Conservation (phyloP, 441 rosid genomes). For the Manihot esculenta region DNA sequence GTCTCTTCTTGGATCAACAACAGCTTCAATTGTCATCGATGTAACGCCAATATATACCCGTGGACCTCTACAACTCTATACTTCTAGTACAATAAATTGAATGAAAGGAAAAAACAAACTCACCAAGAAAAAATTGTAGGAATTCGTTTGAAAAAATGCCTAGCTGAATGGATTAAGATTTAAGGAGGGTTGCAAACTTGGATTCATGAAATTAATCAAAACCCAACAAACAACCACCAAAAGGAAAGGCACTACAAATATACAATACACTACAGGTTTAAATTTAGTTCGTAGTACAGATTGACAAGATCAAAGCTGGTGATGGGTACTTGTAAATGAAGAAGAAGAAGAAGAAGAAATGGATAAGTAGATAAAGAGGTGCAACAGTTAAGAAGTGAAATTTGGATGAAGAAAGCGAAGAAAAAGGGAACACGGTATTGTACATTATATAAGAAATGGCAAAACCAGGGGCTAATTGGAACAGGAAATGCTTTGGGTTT, state of each 20-base stretch:
- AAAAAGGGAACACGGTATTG: slow-evolving; percentile 3
- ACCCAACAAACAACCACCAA: not conserved
- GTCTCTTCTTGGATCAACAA: slow-evolving; percentile 30
- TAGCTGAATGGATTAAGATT: not conserved
- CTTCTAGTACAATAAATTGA: not conserved
- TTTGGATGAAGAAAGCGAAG: not conserved
- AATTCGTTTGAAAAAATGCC: not conserved
- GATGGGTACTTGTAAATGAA: not conserved
- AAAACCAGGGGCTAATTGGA: slow-evolving; percentile 31
- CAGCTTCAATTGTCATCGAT: slow-evolving; percentile 25
- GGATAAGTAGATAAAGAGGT: not conserved
- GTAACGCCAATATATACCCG: not conserved
- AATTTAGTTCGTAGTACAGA: too few species aligned
- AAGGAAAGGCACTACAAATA: not conserved
- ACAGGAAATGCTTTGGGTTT: not conserved
- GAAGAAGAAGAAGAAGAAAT: not conserved
- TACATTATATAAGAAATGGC: slow-evolving; percentile 4
- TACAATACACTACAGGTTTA: too few species aligned
- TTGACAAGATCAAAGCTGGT: not conserved
- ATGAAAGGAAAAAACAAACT: not conserved
- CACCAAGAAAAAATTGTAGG: slow-evolving; percentile 4
- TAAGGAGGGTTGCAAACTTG: not conserved
- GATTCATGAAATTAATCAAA: not conserved
- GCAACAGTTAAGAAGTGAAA: not conserved
- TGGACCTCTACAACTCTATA: too few species aligned